phyloP scores from a whole-genome alignment of 352 stramenopile genomes.

The Globisporangium solare region DNA sequence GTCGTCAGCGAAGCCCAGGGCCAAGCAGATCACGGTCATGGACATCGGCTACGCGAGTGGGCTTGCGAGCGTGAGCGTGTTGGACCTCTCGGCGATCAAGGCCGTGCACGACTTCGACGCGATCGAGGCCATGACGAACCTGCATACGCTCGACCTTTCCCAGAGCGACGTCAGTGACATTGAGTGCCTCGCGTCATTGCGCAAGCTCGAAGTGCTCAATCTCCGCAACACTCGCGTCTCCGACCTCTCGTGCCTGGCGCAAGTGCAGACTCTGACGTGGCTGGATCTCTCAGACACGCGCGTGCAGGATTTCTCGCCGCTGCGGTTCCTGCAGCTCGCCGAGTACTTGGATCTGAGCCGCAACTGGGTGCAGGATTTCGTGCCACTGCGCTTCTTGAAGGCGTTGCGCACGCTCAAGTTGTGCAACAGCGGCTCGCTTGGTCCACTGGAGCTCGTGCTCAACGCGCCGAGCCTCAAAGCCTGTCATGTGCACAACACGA shows the following conservation, averaged over 20 bases:
- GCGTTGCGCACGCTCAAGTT: slow-evolving; percentile 31
- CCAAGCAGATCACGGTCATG: slow-evolving; percentile 28
- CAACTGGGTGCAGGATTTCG: slow-evolving; percentile 36
- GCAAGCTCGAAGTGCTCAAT: slow-evolving; percentile 9
- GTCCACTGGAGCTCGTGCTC: slow-evolving; percentile 26
- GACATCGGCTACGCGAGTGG: slow-evolving; percentile 29
- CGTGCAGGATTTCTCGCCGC: slow-evolving; percentile 30
- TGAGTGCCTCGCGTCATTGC: slow-evolving; percentile 9
- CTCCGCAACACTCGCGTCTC: slow-evolving; percentile 29
- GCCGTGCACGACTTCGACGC: slow-evolving; percentile 11
- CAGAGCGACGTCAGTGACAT: slow-evolving; percentile 24
- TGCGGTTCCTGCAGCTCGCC: slow-evolving; percentile 17
- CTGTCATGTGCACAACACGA: slow-evolving; percentile 38
- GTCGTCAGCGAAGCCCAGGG: background rate
- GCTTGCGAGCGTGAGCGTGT: slow-evolving; percentile 23
- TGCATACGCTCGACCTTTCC: slow-evolving; percentile 26
- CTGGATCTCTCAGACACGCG: slow-evolving; percentile 42
- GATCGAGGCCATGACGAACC: slow-evolving; percentile 8
- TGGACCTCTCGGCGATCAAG: slow-evolving; percentile 15
- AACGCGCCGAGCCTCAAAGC: slow-evolving; percentile 21
- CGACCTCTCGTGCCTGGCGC: slow-evolving; percentile 22
- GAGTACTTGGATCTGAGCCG: slow-evolving; percentile 41
- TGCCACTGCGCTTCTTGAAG: slow-evolving; percentile 22
- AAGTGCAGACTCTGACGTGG: slow-evolving; percentile 19
- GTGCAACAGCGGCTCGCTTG: slow-evolving; percentile 27